Evolutionary conservation across 192 early-diverging fungal genomes (phyloP).

Genomic region (Backusella luteola): DNA sequence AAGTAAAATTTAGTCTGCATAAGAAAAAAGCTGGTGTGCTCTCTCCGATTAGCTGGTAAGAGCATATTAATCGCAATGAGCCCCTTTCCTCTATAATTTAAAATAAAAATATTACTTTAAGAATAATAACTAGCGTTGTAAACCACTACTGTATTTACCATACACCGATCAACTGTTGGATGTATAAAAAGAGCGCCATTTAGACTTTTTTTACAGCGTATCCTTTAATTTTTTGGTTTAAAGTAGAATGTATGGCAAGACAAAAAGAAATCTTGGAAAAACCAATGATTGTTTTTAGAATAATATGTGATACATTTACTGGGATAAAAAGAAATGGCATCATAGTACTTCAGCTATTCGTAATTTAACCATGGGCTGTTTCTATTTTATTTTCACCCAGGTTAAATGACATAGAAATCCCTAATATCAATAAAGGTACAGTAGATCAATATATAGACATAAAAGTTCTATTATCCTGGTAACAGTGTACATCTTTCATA

Average conservation of each 20-base stretch:
- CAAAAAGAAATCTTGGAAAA: not conserved
- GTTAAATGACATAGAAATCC: not conserved
- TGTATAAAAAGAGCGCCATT: not conserved
- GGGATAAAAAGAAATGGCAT: not conserved
- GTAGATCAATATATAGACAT: too few relatives aligned
- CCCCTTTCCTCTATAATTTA: not conserved
- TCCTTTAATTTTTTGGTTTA: not conserved
- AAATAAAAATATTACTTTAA: not conserved
- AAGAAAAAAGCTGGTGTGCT: not conserved
- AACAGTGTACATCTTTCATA: too few relatives aligned
- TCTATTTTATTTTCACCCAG: not conserved
- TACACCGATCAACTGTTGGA: too few relatives aligned
- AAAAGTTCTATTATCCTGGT: too few relatives aligned
- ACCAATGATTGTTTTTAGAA: not conserved
- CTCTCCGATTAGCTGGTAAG: not conserved
- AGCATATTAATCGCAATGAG: not conserved
- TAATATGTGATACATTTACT: too few relatives aligned
- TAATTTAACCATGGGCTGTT: not conserved
- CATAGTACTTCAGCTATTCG: not conserved
- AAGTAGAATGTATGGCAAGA: not conserved
- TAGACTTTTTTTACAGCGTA: not conserved
- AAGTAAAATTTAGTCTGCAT: not conserved
- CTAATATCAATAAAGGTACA: too few relatives aligned
- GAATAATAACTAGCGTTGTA: too few relatives aligned
- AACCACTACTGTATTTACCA: too few relatives aligned